Conservation (phyloP, 2,329 filamentous ascomycete species). For the Rutstroemia sp. region DNA sequence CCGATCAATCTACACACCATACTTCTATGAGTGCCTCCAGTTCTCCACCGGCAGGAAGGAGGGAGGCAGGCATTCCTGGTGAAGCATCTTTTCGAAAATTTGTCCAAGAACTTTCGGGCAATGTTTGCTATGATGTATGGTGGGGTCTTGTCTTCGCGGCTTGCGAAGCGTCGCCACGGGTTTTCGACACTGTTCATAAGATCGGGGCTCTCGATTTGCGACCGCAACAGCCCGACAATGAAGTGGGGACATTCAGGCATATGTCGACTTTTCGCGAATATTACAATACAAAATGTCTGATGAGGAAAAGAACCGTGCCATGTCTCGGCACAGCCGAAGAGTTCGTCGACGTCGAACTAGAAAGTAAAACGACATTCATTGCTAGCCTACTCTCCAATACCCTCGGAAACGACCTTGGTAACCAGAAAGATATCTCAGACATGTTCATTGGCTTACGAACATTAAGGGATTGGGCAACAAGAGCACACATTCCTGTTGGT, state of each 20-base stretch:
- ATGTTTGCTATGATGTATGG: background rate
- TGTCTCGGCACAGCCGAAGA: background rate
- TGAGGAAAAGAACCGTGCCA: constrained; percentile 5
- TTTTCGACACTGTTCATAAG: constrained; percentile 3
- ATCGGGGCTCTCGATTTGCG: constrained; percentile 8
- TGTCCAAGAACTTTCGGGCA: background rate
- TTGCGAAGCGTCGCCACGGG: background rate
- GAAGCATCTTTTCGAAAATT: constrained; percentile 4
- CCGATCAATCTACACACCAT: background rate
- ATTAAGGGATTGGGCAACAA: background rate
- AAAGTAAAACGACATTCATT: background rate
- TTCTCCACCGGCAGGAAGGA: background rate
- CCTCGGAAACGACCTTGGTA: background rate
- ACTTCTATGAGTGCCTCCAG: background rate
- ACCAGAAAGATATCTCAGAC: background rate
- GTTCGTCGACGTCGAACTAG: background rate
- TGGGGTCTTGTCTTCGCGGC: background rate
- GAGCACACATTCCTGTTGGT: constrained; percentile 4
- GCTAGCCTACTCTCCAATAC: constrained; percentile 4
- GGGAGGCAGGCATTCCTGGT: background rate
- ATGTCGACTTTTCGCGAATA: constrained; percentile 19
- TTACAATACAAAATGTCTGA: constrained; percentile 15
- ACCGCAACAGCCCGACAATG: constrained; percentile 10
- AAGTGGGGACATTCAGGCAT: constrained; percentile 17
- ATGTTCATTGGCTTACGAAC: constrained; percentile 1